A percentile compares a stretch with the other conserved stretches of the same genome.
Evolutionary conservation across 805 yeast species (phyloP).

Genomic region (Blastobotrys attinorum): DNA sequence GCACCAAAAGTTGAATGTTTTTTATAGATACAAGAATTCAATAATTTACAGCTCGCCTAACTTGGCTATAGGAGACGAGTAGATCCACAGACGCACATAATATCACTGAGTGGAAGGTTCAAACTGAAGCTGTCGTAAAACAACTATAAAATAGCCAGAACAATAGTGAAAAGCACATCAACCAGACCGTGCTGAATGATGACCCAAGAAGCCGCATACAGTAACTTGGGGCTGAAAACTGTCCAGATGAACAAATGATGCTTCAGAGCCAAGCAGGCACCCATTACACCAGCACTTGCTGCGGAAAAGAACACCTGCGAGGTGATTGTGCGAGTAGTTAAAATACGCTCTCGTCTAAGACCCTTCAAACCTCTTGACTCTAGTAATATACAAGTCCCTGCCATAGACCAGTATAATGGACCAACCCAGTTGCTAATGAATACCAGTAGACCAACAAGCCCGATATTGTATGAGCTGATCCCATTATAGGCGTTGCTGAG

Average conservation of each 20-base stretch:
- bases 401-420: slow-evolving; percentile 70
- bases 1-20: too few relatives aligned
- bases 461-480: slow-evolving; percentile 56
- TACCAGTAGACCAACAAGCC: slow-evolving; percentile 68
- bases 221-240: slow-evolving; percentile 87
- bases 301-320: slow-evolving; percentile 50
- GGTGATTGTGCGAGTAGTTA: slow-evolving; percentile 8
- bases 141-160: slow-evolving; percentile 1
- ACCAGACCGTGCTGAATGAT: slow-evolving; percentile 23
- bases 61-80: too few relatives aligned
- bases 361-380: slow-evolving; percentile 14
- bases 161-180: slow-evolving; percentile 10
- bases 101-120: too few relatives aligned
- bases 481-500: slow-evolving; percentile 92
- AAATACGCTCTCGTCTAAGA: slow-evolving; percentile 8
- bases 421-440: slow-evolving; percentile 80
- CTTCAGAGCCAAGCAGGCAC: slow-evolving; percentile 65
- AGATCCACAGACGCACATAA: too few relatives aligned
- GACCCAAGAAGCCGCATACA: slow-evolving; percentile 73
- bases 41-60: too few relatives aligned
- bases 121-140: too few relatives aligned
- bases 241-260: slow-evolving; percentile 96
- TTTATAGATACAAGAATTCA: too few relatives aligned
- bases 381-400: slow-evolving; percentile 8
- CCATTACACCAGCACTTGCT: slow-evolving; percentile 49